Evolutionary conservation across 2,329 filamentous ascomycete species (phyloP), one percentile per base, ranked within the genome.

Genomic region (Ploettnerulaceae sp.): DNA sequence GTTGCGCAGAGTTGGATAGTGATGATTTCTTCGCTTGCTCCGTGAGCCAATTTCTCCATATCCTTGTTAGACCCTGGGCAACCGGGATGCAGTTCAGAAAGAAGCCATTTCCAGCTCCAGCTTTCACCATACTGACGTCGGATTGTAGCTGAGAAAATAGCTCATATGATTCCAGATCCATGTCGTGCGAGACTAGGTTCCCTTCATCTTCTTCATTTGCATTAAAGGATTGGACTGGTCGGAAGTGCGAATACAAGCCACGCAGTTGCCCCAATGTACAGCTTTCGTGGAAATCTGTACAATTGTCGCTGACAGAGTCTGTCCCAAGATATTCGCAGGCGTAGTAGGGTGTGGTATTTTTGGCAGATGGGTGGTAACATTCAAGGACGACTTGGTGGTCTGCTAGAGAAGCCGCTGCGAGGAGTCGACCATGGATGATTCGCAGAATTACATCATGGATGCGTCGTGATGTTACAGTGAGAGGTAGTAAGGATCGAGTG

Each of bases 141-240:
- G 80, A 76, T 61, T 83, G 84, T 8, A 93, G 72, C 66, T 93
- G 86, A 1, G 83, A 82, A 61, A 93, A 90, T 17, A 81, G 68
- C 65, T 89, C 86, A 52, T 79, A 75, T 1, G 76, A 75, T 54
- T 90, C 86, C 1, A 94, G 69, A 36, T 72, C 71, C 26, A 91
- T 61, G 6, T 76, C 75, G 47, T 85, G 76, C 8, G 69, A 74
- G 2, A 84, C 76, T 5, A 71, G 63, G 15, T 74, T 69, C 26
- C 68, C 65, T 22, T 61, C 54, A 47, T 59, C 43, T 25, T 48
- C 54, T 48, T 51, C 46, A 9, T 54, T 28, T 5, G 40, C 35
- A 20, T 57, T 65, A 61, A 57, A 48, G 8, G 54, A 51, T 33
- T 55, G 49, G 3, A 50, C 8, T 1, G 54, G 54, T 15, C 50